Base-by-base conservation (phyloP, 2,329 filamentous ascomycete species). In the Exophiala oligosperma region DNA sequence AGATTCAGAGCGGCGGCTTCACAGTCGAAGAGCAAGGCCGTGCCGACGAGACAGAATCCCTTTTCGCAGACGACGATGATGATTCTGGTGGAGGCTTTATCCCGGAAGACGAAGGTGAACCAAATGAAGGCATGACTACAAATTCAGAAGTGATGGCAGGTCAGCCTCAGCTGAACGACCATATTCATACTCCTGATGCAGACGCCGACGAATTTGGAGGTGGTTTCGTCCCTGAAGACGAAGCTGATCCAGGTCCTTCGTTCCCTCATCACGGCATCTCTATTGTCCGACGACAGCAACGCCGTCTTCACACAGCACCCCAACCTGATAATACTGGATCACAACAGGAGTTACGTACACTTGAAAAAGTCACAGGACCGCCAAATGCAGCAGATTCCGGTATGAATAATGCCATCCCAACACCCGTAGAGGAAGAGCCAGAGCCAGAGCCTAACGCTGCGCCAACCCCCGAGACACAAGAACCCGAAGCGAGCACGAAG, bases 1-100 rank as follows among this genome's bases (percentile, higher is more conserved):
- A 72, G 32, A 26, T 43, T 61, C 69, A 68, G 55, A 74, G 73
- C 60, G 80, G 77, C 32, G 80, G 80, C 4, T 76, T 77, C 58
- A 62, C 77, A 32, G 69, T 74, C 51, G 32, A 59, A 54, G 21
- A 54, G 11, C 17, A 48, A 11, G 32, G 11, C 8, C 7, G 7
- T 35, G 32, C 4, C 7, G 2, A 35, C 11, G 32, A 11, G 7
- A 35, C 32, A 35, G 32, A 35, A 35, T 35, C 32, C 9, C 32
- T 35, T 35, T 76, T 77, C 58, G 62, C 76, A 35, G 69, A 73
- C 51, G 32, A 59, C 50, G 26, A 54, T 14, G 26, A 40, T 32
- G 23, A 52, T 49, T 29, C 48, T 3, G 70, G 67, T 53, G 68
- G 64, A 17, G 69, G 68, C 2, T 73, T 73, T 51, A 29, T 73